Percentiles rank a stretch among this genome's conserved stretches.
Conservation (phyloP, 768 basidiomycete species). For the Steccherinum ochraceum region DNA sequence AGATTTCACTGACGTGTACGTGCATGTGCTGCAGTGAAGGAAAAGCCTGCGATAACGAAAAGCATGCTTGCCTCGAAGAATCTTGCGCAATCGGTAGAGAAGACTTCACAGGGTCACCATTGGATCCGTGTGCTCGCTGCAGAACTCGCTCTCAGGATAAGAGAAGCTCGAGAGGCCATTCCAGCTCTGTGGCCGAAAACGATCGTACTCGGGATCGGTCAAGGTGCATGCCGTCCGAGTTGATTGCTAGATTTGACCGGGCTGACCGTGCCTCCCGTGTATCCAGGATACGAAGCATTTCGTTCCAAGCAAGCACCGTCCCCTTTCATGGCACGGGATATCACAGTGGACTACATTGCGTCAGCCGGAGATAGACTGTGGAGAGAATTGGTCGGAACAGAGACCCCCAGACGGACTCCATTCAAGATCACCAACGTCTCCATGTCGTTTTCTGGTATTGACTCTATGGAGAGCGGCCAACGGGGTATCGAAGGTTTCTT, state of each 20-base stretch:
- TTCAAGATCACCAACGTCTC: slow-evolving; percentile 70
- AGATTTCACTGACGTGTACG: no score
- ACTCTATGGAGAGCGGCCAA: slow-evolving; percentile 71
- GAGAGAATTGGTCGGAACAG: slow-evolving; percentile 74
- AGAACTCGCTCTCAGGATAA: slow-evolving; percentile 80
- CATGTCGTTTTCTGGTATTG: slow-evolving; percentile 75
- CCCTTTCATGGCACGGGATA: slow-evolving; percentile 70
- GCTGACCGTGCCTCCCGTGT: not conserved
- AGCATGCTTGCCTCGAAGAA: slow-evolving; percentile 98
- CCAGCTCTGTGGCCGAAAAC: slow-evolving; percentile 91
- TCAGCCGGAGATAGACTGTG: slow-evolving; percentile 75
- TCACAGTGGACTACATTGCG: slow-evolving; percentile 72
- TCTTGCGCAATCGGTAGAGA: slow-evolving; percentile 70
- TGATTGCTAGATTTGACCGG: not conserved
- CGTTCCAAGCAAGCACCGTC: slow-evolving; percentile 85
- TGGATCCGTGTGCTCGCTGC: slow-evolving; percentile 92
- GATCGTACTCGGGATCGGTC: slow-evolving; percentile 70
- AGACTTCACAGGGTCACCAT: slow-evolving; percentile 68
- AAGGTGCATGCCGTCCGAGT: no score
- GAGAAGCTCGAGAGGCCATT: slow-evolving; percentile 67
- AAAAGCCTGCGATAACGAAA: slow-evolving; percentile 73
- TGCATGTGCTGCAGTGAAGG: slow-evolving; percentile 89
- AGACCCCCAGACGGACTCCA: slow-evolving; percentile 18
- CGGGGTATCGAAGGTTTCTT: slow-evolving; percentile 87
- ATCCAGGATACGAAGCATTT: slow-evolving; percentile 54